Conservation (phyloP, 352 stramenopile genomes). For the Globisporangium megalacanthum region DNA sequence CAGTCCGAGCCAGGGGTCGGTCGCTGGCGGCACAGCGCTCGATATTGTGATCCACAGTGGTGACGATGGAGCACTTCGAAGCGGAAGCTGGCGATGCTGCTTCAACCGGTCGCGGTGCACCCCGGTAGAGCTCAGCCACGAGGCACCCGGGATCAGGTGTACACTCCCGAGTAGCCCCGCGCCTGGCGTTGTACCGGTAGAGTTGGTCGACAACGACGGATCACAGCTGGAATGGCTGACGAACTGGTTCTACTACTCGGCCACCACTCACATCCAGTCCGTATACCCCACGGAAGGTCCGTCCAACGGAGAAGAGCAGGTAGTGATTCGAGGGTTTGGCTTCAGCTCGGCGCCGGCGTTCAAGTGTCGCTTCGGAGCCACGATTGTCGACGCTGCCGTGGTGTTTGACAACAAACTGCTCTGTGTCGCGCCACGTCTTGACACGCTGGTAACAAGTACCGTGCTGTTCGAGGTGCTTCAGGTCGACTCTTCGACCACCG, state of each 20-base stretch:
- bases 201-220: slow-evolving; percentile 8
- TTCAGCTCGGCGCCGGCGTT: slow-evolving; percentile 17
- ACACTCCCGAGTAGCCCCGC: slow-evolving; percentile 11
- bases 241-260: slow-evolving; percentile 32
- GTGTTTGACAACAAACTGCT: slow-evolving; percentile 26
- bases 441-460: not conserved
- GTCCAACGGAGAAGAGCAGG: slow-evolving; percentile 16
- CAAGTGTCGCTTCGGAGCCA: slow-evolving; percentile 26
- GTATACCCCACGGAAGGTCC: slow-evolving; percentile 18
- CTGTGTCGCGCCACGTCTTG: slow-evolving; percentile 20
- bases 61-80: not conserved
- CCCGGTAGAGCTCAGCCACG: slow-evolving; percentile 3
- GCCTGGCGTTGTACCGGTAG: slow-evolving; percentile 17
- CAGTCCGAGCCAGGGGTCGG: slow-evolving; percentile 16
- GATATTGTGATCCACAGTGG: not conserved
- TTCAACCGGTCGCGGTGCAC: slow-evolving; percentile 25
- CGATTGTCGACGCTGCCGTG: slow-evolving; percentile 8
- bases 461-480: slow-evolving; percentile 2
- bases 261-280: slow-evolving; percentile 16
- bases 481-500: not conserved
- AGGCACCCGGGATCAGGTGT: slow-evolving; percentile 10
- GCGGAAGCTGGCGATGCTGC: slow-evolving; percentile 28
- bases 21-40: slow-evolving; percentile 9
- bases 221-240: slow-evolving; percentile 5
- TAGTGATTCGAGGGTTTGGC: slow-evolving; percentile 22